phyloP scores from a whole-genome alignment of 2,329 filamentous ascomycete species.

The Verticillium tricorpus region DNA sequence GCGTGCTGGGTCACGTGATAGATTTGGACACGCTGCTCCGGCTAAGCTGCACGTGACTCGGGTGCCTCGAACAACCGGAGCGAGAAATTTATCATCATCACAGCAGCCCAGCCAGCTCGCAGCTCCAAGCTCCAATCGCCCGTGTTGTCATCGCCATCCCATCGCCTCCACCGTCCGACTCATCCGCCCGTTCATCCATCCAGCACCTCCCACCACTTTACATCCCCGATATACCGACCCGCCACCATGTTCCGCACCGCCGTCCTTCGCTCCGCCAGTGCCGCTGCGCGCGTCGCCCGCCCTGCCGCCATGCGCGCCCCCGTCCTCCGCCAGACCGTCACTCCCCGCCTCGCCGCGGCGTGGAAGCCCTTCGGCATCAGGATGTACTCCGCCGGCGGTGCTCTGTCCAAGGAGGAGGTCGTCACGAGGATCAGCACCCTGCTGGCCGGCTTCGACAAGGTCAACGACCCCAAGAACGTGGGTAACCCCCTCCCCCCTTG shows the following conservation, averaged over 20 bases:
- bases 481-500: conserved; percentile 21
- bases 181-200: not conserved
- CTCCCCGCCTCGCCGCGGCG: conserved; percentile 52
- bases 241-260: conserved; percentile 84
- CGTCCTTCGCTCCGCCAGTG: conserved; percentile 71
- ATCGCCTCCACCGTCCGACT: not conserved
- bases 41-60: conserved; percentile 8
- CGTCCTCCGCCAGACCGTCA: conserved; percentile 44
- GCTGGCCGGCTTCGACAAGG: conserved; percentile 96
- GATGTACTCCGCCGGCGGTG: conserved; percentile 80
- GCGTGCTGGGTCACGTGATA: conserved; percentile 9
- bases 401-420: conserved; percentile 77
- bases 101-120: not conserved
- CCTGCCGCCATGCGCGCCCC: conserved; percentile 36
- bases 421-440: conserved; percentile 90
- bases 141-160: not conserved
- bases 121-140: not conserved
- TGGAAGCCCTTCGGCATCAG: conserved; percentile 66
- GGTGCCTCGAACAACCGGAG: conserved; percentile 3
- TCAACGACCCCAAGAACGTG: conserved; percentile 63
- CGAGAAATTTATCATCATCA: conserved; percentile 17
- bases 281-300: conserved; percentile 43
- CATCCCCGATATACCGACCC: not conserved
- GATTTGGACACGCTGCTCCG: not conserved
- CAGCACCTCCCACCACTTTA: not conserved